Evolutionary conservation across 257 asterid species (phyloP), one percentile per base, ranked within the genome.

Genomic region (Thymus quinquecostatus): DNA sequence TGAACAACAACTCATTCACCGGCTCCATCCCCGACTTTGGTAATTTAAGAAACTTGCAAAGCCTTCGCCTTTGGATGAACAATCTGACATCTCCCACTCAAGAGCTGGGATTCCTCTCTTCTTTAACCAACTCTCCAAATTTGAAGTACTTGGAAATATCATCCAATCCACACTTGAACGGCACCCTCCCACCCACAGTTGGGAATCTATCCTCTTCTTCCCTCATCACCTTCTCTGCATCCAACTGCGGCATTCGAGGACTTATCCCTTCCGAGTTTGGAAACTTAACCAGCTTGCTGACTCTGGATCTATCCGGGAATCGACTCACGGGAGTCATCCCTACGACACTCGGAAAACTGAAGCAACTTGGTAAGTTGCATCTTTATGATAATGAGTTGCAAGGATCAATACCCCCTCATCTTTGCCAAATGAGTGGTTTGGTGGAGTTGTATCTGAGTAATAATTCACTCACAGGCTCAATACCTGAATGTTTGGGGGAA

Each of bases 21-120:
- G 66, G 74, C 28, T 30, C 36, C 56, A 13, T 69, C 1, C 74
- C 74, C 7, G 13, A 69, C 58, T 69, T 69, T 0, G 48, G 66
- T 2, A 59, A 5, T 9, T 8, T 58, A 2, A 30, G 36, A 13
- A 4, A 1, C 28, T 11, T 69, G 0, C 11, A 13, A 13, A 1
- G 9, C 3, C 44, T 44, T 27, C 28, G 11, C 0, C 27, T 69
- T 9, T 30, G 44, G 66, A 10, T 12, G 2, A 69, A 69, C n/a
- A 44, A 57, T 32, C 8, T 57, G 36, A 58, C 33, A 0, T 57
- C 36, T 8, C 8, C 66, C 0, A 10, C 30, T 2, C 13, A 30
- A 2, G 58, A 43, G 13, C 21, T 69, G 7, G 8, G 1, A 6
- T 69, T 70, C 47, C 27, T 70, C 8, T 30, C 75, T 47, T 58